Evolutionary conservation across 2,329 filamentous ascomycete genomes (phyloP), one percentile per base, ranked within the genome.

Genomic region (Penicillium sp.): DNA sequence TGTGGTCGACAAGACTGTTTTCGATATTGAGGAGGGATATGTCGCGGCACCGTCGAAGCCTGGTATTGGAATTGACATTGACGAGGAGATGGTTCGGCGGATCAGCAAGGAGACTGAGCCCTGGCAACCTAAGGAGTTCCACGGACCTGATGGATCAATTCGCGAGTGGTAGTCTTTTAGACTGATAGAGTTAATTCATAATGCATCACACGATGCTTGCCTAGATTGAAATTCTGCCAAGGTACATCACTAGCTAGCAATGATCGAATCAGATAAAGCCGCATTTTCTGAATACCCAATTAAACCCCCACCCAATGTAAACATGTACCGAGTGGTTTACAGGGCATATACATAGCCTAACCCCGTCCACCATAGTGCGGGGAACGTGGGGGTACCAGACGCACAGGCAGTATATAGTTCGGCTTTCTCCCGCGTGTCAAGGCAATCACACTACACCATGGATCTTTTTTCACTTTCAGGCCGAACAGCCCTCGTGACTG

Each of bases 61-160:
- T 0, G 88, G 88, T 0, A 66, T 91, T 46, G 88, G 88, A 0
- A 88, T 91, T 62, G 86, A 91, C 51, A 78, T 89, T 53, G 85
- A 93, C 63, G 90, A 92, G 72, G 86, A 85, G 16, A 76, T 84
- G 70, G 83, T 92, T 7, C 78, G 87, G 31, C 79, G 79, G 60
- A 75, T 88, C 35, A 82, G 85, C 0, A 77, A 80, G 56, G 81
- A 83, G 47, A 82, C 86, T 0, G 79, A 82, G 58, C 81, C 88
- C 1, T 92, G 89, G 89, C 77, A 84, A 46, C 82, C 79, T 51
- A 86, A 87, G 19, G 86, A 83, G 5, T 91, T 90, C 63, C 81
- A 84, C 61, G 89, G 88, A 0, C 85, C 85, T 0, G 88, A 87
- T 59, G 86, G 86, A 0, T 82, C 84, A 53, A 79, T 89, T 56